Evolutionary conservation across 2,329 filamentous ascomycete genomes (phyloP).

Genomic region (Cladophialophora chaetospira): DNA sequence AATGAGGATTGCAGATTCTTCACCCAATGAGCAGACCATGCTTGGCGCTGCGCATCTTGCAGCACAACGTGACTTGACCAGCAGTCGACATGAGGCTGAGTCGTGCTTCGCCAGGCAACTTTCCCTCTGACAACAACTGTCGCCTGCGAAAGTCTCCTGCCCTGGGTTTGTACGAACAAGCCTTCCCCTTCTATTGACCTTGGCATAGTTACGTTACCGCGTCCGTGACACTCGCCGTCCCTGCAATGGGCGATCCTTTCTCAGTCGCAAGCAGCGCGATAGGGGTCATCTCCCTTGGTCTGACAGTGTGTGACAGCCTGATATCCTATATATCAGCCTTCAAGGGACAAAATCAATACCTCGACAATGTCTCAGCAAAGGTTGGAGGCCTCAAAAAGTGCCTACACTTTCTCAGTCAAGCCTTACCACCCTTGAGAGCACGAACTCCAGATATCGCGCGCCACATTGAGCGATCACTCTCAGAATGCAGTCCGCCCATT

Average conservation of each 20-base stretch:
- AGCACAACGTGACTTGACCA: too few relatives aligned
- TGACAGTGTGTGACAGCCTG: slow-evolving; percentile 11
- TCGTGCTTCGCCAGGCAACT: neutral
- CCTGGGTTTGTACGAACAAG: too few relatives aligned
- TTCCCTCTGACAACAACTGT: neutral
- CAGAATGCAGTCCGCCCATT: neutral
- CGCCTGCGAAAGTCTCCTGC: neutral
- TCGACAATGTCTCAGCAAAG: slow-evolving; percentile 1
- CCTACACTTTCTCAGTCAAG: neutral
- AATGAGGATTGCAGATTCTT: neutral
- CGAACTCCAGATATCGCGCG: neutral
- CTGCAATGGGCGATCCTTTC: slow-evolving; percentile 5
- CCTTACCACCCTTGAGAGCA: slow-evolving; percentile 1
- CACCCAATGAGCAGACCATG: too few relatives aligned
- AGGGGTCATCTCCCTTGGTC: slow-evolving; percentile 8
- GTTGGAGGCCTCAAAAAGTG: neutral
- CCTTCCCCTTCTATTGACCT: too few relatives aligned
- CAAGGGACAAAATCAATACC: slow-evolving; percentile 8
- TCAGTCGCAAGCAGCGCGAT: slow-evolving; percentile 6
- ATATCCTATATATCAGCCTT: slow-evolving; percentile 1
- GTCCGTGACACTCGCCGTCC: too few relatives aligned
- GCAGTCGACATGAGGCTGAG: neutral
- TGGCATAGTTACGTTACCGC: too few relatives aligned
- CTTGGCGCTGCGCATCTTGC: too few relatives aligned
- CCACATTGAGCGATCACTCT: neutral